Evolutionary conservation across 2,329 filamentous ascomycete species (phyloP).

Genomic region (Colletotrichum siamense): DNA sequence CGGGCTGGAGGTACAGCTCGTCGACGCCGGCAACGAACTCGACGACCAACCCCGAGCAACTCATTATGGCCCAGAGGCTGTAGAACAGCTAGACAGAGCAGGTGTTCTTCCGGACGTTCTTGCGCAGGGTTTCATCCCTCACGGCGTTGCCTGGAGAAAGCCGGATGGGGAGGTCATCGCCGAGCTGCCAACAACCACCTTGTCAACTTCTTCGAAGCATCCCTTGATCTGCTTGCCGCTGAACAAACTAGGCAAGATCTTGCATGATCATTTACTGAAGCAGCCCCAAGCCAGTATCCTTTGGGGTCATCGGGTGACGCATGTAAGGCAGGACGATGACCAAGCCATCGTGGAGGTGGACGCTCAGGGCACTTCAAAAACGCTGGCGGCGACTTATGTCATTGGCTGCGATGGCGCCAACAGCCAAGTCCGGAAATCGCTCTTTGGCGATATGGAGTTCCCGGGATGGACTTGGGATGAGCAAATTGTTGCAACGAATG

Average conservation of each 20-base stretch:
- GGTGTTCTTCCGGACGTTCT: not conserved
- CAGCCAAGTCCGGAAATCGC: not conserved
- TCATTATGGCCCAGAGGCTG: not conserved
- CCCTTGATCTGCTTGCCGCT: not conserved
- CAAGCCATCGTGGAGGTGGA: not conserved
- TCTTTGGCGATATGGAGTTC: not conserved
- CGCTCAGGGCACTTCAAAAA: not conserved
- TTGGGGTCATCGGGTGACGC: not conserved
- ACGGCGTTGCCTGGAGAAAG: not conserved
- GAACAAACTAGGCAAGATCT: not conserved
- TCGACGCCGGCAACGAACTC: not conserved
- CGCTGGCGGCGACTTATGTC: not conserved
- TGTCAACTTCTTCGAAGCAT: not conserved
- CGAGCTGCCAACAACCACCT: not conserved
- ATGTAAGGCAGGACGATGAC: not conserved
- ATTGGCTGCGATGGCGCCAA: not conserved
- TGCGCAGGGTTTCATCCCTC: not conserved
- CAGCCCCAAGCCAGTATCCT: not conserved
- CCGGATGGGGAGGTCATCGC: not conserved
- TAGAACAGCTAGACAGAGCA: not conserved
- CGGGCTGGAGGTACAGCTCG: not conserved
- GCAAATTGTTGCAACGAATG: not conserved
- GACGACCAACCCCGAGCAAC: not conserved
- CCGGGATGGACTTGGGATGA: not conserved
- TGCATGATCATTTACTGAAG: not conserved